Evolutionary conservation across 2,329 filamentous ascomycete genomes (phyloP).

Genomic region (Camillea tinctor): DNA sequence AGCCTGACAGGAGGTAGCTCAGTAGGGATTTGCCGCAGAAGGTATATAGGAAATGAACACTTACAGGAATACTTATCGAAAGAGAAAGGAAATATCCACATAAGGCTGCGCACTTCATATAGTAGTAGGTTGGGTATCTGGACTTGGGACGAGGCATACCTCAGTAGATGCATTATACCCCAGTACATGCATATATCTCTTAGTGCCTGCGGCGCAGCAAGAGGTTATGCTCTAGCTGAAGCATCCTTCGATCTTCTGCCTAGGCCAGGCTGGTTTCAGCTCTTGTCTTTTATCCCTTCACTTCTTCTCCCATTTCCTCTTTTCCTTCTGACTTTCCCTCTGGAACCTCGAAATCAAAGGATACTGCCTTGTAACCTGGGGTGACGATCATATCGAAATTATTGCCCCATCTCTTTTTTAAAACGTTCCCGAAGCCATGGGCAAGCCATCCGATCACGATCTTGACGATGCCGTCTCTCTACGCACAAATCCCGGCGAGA

Average conservation of each 20-base stretch:
- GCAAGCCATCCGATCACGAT: conserved; percentile 20
- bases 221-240: not conserved
- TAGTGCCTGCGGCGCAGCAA: too few species aligned
- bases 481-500: conserved; percentile 26
- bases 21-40: too few species aligned
- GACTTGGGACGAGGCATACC: too few species aligned
- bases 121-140: too few species aligned
- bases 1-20: too few species aligned
- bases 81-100: too few species aligned
- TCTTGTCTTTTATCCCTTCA: not conserved
- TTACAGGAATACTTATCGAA: too few species aligned
- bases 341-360: too few species aligned
- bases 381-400: not conserved
- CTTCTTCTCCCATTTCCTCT: not conserved
- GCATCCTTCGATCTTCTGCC: not conserved
- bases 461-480: conserved; percentile 24
- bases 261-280: not conserved
- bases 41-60: too few species aligned
- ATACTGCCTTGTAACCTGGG: not conserved
- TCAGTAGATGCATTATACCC: too few species aligned
- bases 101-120: too few species aligned
- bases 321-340: not conserved
- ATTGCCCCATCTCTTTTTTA: not conserved
- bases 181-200: too few species aligned
- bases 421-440: conserved; percentile 18